Base-by-base conservation (phyloP, 1,139 yeast genomes). In the Kurtzmaniella quercitrusa region DNA sequence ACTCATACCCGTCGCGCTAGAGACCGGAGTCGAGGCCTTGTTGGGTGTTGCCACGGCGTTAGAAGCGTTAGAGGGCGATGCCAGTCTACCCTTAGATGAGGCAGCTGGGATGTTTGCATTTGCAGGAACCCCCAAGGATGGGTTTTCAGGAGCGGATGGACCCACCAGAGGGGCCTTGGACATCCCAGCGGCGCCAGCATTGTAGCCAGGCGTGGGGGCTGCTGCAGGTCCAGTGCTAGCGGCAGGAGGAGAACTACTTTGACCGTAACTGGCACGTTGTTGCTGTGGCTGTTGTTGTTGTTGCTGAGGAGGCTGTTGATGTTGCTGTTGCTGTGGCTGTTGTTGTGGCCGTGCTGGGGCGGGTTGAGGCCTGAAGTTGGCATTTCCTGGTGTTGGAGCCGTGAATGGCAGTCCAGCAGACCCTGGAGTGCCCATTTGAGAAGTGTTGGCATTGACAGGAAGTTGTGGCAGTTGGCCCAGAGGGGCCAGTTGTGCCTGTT, bases 1-100 rank as follows among this genome's bases (percentile, higher is more conserved):
- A 42, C 59, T 62, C 28, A 59, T 43, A 15, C 53, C 51, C 5
- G 60, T 53, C 11, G 48, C 45, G 36, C 52, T 40, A 36, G 34
- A 44, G 15, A 36, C 44, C 41, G 12, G 49, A 1, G 46, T 40
- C 2, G 51, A 42, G 4, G 48, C 41, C 28, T 28, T 30, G 37
- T 20, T 26, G 34, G 40, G 37, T 16, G 32, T 17, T 33, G 30
- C 34, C 17, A 42, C 33, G 21, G 40, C 16, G 21, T 39, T 43
- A 14, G 38, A 17, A 19, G 40, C 12, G 17, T 39, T 43, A 12
- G 34, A 38, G 17, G 46, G 44, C 8, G 46, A 43, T 18, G 43
- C 42, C 5, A 41, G 28, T 12, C 35, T 34, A 5, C 41, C 42
- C n/a, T 39, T 33, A 2, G 16, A 19, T 16, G 35, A 9, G 5